These are phyloP conservation scores for Dictyostelium firmibasis DNA, from an alignment of 78 protist genomes.

Conservation along the genomic window DNA sequence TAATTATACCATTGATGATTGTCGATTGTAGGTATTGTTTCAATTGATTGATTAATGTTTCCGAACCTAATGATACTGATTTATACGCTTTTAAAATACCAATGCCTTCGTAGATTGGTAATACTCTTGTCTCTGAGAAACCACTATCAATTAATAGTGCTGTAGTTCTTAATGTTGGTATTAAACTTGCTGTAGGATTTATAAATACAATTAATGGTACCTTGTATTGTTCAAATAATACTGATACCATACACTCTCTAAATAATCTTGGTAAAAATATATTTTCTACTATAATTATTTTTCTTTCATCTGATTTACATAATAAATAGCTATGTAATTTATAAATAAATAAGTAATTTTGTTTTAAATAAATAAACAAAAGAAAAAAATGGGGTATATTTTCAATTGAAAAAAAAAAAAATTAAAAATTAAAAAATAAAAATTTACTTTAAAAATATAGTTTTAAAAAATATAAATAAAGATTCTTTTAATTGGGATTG, in stretches of 20 bases:
- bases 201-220: constrained; percentile 32
- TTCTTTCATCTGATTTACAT: constrained; percentile 58
- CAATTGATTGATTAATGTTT: neutral
- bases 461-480: constrained; percentile 28
- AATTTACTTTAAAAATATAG: constrained; percentile 31
- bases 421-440: neutral
- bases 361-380: neutral
- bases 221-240: constrained; percentile 42
- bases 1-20: neutral
- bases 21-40: neutral
- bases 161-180: constrained; percentile 51
- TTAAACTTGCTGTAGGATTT: constrained; percentile 22
- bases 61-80: constrained; percentile 9
- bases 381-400: too few species aligned
- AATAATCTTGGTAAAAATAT: constrained; percentile 66
- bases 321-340: constrained; percentile 42
- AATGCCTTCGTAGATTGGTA: constrained; percentile 67
- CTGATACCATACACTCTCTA: constrained; percentile 43
- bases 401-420: neutral
- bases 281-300: constrained; percentile 56
- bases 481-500: constrained; percentile 23
- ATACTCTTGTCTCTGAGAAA: constrained; percentile 36
- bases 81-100: constrained; percentile 34
- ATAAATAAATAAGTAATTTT: too few species aligned
- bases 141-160: constrained; percentile 53